Evolutionary conservation across 306 rosid genomes (phyloP).

Genomic region (Ochetophila trinervis): DNA sequence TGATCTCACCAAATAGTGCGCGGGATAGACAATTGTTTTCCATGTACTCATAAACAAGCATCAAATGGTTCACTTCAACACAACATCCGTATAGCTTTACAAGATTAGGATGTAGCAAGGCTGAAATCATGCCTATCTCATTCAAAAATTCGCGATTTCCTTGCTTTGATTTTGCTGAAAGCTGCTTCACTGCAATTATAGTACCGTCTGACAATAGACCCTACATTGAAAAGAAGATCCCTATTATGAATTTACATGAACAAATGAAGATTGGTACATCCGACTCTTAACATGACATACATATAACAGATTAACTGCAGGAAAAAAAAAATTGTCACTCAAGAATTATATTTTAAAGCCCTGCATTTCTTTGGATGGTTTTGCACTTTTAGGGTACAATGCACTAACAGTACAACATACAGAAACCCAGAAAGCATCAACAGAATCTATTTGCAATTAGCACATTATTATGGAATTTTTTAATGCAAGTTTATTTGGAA

Average conservation of each 20-base stretch:
- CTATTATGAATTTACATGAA: constrained; percentile 1
- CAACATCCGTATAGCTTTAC: constrained; percentile 95
- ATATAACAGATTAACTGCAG: neutral
- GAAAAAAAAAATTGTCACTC: neutral
- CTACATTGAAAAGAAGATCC: constrained; percentile 41
- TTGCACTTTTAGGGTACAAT: constrained; percentile 9
- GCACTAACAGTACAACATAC: constrained; percentile 1
- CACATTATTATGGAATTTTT: neutral
- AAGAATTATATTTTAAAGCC: neutral
- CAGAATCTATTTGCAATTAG: neutral
- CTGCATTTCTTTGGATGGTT: neutral
- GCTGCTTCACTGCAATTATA: constrained; percentile 84
- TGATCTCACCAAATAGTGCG: constrained; percentile 74
- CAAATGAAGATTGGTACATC: neutral
- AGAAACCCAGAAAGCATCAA: neutral
- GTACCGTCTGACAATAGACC: constrained; percentile 83
- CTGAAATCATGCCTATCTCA: constrained; percentile 95
- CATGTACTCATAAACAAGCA: constrained; percentile 84
- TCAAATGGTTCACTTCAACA: constrained; percentile 80
- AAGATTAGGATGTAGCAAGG: constrained; percentile 89
- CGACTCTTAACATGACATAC: neutral
- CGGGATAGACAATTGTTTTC: constrained; percentile 90
- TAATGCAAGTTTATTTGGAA: neutral
- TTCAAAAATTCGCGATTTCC: constrained; percentile 95
- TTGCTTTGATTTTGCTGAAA: constrained; percentile 90